Conservation (phyloP, 768 basidiomycete species). For the Leccinum fibrillosum region DNA sequence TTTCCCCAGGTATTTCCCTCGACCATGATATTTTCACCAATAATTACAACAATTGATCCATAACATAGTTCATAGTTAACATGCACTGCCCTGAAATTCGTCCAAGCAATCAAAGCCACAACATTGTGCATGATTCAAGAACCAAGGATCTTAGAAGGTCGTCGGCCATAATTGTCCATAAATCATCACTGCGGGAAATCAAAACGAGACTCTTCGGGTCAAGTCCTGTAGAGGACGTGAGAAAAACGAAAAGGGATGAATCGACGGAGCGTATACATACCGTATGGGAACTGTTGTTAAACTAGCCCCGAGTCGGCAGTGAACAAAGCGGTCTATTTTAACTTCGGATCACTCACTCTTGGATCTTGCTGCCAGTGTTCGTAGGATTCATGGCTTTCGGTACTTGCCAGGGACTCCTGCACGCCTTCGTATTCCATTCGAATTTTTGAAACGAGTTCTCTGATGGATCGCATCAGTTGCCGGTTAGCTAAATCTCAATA, state of each 20-base stretch:
- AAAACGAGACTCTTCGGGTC: constrained; percentile 7
- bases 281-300: constrained; percentile 6
- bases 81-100: no score
- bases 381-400: background rate
- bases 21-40: no score
- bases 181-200: background rate
- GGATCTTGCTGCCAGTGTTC: constrained; percentile 15
- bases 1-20: no score
- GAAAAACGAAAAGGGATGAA: background rate
- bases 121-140: background rate
- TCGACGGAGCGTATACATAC: constrained; percentile 9
- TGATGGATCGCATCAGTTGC: background rate
- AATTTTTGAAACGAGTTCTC: constrained; percentile 16
- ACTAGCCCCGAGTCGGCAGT: constrained; percentile 4
- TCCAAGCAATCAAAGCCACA: background rate
- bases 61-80: no score
- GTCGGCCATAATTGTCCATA: background rate
- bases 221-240: constrained; percentile 10
- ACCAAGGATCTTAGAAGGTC: background rate
- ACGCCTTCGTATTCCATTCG: constrained; percentile 6
- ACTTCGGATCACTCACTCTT: constrained; percentile 15
- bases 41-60: no score
- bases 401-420: background rate
- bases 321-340: background rate
- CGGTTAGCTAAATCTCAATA: background rate